Evolutionary conservation across 257 asterid genomes (phyloP), one percentile per base, ranked within the genome.

Genomic region (Scutellaria baicalensis): DNA sequence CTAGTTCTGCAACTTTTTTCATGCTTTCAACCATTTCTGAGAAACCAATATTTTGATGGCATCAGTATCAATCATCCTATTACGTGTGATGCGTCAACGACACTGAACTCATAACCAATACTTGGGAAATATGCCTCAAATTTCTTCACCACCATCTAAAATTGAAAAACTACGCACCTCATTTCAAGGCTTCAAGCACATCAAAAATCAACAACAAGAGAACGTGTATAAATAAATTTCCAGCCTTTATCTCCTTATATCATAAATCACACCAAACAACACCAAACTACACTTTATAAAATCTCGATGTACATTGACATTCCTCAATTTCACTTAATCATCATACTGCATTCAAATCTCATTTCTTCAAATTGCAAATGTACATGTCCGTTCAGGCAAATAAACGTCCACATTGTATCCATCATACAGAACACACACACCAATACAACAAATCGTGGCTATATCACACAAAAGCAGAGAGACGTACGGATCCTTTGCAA

Each of bases 1-100:
- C 90, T 65, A 87, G 88, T 73, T 79, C 85, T 57, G 96, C 95
- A 3, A 87, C 92, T 47, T 79, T 68, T 47, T 89, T 89, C 96
- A 89, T 89, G 75, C 85, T 68, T 77, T 89, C 96, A 67, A 87
- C 92, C 96, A 87, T 89, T 84, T 89, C 96, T 89, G 77, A 3
- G 20, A 31, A 39, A 64, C 23, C 63, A 56, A 57, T 35, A 58
- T 23, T 10, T 27, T 61, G 45, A 64, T 44, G 14, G 17, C 35
- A 47, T 38, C 43, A 11, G 8, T 27, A 42, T 44, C 45, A 44
- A 61, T 54, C 47, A 44, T 45, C 52, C 33, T 18, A 39, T 45
- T 59, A n/a, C 1, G 40, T 38, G 33, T 27, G 33, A 27, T 27
- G 33, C 4, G 21, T 35, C 33, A 12, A 51, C 17, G 60, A 33